Evolutionary conservation across 805 yeast genomes (phyloP), one percentile per base, ranked within the genome.

Genomic region (Scheffersomyces spartinae): DNA sequence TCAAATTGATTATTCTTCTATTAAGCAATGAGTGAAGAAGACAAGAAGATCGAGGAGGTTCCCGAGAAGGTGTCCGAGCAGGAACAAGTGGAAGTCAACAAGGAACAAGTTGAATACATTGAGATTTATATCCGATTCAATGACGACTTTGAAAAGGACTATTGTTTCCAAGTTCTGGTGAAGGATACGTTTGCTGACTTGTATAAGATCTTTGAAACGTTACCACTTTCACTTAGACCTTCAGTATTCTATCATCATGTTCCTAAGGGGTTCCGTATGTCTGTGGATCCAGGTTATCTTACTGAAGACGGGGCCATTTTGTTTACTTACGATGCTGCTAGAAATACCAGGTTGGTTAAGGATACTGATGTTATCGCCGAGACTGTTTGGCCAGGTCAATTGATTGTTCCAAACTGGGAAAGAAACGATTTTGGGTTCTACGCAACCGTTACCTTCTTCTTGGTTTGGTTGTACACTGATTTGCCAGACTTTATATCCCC

Each of bases 381-480:
- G 16, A 68, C 68, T 26, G 64, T 71, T 27, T 77, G 93, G 83
- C 95, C 95, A 10, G 95, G 95, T 18, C 96, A 88, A 59, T 67
- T 91, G 49, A 59, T 91, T 30, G 42, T 78, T 11, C 95, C 95
- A 4, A 49, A 61, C 14, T 83, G 93, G 85, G 54, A 60, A 32
- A 54, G 54, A 31, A 60, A 69, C 41, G 39, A 51, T 15, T 53
- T 58, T 32, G 62, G 58, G 15, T 64, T 51, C 35, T 55, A 62
- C 36, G 37, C 61, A 17, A 45, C 64, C 27, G 25, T 58, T 10
- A 26, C 62, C 1, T 30, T 56, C 4, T 53, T 82, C 39, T 26
- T 67, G 7, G 52, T 55, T 10, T 91, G 98, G 97, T 66, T 91
- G 31, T 91, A 86, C 51, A 75, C 94, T 2, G 97, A 91, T 55